Base-by-base conservation (phyloP, 1,284 basidiomycete species). In the Fomitiporia mediterranea region DNA sequence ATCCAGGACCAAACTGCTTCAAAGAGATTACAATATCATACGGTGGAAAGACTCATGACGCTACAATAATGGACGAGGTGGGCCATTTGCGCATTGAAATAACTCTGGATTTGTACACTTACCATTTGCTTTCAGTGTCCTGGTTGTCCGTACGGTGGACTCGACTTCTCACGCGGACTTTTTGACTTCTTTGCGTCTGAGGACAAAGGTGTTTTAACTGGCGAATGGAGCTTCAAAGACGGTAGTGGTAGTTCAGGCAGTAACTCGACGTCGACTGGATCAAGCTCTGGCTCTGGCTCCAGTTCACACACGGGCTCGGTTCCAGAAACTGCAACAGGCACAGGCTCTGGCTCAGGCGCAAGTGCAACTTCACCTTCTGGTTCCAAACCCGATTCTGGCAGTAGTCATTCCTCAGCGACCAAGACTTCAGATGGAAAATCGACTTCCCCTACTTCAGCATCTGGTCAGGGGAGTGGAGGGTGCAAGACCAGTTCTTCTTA, bases 101-200 rank as follows among this genome's bases (percentile, higher is more conserved):
- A 15, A 47, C 2, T 17, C 28, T 38, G 7, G 7, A 4, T 7
- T 37, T 32, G 3, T 15, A 9, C n/a, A 15, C 15, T 17, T 19
- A n/a, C 6, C 23, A 7, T 40, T 28, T 30, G 21, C 21, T 37
- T 57, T 13, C 28, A 88, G 81, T 92, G 89, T 69, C 80, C 80
- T 55, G 82, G 79, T 30, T 94, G 91, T 67, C 81, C 82, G 1
- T 78, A 69, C 42, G 83, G 80, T 34, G 89, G 80, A 38, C 81
- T 97, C 56, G 94, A 97, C 74, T 76, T 95, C 60, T 88, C 89
- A 23, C 67, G 70, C 8, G 78, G 83, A 51, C 80, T 97, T 42
- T 97, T 97, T 74, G 50, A 65, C 2, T 78, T 70, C 70, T 86
- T 89, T 58, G 77, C 76, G 0, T 17, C 65, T 25, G 64, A 72